These are phyloP conservation scores for Pythium volutum DNA, from an alignment of 352 stramenopile species.

Conservation along the genomic window DNA sequence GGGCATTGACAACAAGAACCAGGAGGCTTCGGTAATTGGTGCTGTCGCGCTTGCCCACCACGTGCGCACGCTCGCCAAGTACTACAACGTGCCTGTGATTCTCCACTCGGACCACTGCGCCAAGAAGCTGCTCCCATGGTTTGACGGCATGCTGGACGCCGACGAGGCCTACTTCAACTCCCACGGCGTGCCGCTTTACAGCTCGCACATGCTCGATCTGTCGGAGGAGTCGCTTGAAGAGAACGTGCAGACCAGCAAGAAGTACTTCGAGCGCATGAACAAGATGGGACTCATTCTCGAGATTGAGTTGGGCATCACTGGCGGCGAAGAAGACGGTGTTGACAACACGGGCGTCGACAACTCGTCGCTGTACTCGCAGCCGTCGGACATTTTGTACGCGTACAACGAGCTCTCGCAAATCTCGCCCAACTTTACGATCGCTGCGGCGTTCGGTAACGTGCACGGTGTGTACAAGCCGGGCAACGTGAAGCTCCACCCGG, in stretches of 20 bases:
- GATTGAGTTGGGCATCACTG: slow-evolving; percentile 98
- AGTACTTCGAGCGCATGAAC: slow-evolving; percentile 97
- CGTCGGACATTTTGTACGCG: slow-evolving; percentile 94
- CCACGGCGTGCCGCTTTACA: slow-evolving; percentile 95
- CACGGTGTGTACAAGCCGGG: slow-evolving; percentile 98
- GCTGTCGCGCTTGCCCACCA: slow-evolving; percentile 93
- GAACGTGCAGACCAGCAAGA: slow-evolving; percentile 97
- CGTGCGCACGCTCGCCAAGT: slow-evolving; percentile 94
- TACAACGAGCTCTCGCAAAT: slow-evolving; percentile 95
- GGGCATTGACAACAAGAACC: slow-evolving; percentile 94
- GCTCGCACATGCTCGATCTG: slow-evolving; percentile 98
- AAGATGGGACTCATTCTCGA: slow-evolving; percentile 96
- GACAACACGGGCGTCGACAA: slow-evolving; percentile 96
- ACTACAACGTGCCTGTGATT: slow-evolving; percentile 97
- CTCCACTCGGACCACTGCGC: slow-evolving; percentile 99
- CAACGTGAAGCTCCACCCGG: slow-evolving; percentile 98
- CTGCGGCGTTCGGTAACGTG: slow-evolving; percentile 96
- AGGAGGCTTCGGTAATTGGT: slow-evolving; percentile 72
- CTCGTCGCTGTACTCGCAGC: slow-evolving; percentile 90
- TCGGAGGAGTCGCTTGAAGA: slow-evolving; percentile 97
- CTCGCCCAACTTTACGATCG: slow-evolving; percentile 94
- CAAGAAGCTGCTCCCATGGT: slow-evolving; percentile 98
- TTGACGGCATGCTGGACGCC: slow-evolving; percentile 95
- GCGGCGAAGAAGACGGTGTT: slow-evolving; percentile 98
- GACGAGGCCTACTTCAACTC: slow-evolving; percentile 95